Evolutionary conservation across 768 basidiomycete genomes (phyloP).

Genomic region (Podaxis sp.): DNA sequence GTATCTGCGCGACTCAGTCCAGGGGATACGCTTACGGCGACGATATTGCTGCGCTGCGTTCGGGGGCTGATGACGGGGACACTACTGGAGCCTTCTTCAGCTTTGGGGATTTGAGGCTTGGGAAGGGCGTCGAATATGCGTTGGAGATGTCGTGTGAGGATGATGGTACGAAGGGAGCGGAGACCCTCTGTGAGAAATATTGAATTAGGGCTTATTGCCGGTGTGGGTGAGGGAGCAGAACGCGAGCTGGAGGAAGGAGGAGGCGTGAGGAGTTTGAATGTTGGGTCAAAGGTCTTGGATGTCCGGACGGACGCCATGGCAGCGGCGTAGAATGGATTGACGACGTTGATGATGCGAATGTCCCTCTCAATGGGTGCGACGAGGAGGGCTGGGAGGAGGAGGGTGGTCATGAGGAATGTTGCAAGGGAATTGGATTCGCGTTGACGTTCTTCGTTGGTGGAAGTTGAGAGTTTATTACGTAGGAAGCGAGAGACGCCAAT

Average conservation of each 20-base stretch:
- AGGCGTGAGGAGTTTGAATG: slow-evolving; percentile 23
- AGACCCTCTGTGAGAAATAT: slow-evolving; percentile 61
- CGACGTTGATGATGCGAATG: slow-evolving; percentile 82
- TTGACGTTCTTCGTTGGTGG: slow-evolving; percentile 30
- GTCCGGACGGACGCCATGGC: slow-evolving; percentile 45
- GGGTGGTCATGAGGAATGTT: slow-evolving; percentile 76
- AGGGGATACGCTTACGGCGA: slow-evolving; percentile 71
- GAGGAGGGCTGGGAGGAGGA: slow-evolving; percentile 77
- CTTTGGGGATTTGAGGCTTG: slow-evolving; percentile 47
- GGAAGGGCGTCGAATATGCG: slow-evolving; percentile 76
- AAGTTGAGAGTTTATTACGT: background rate
- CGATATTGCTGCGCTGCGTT: slow-evolving; percentile 68
- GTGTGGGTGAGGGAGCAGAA: background rate
- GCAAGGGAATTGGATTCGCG: slow-evolving; percentile 50
- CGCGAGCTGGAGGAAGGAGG: slow-evolving; percentile 23
- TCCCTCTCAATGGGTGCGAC: slow-evolving; percentile 86
- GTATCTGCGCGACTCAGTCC: slow-evolving; percentile 76
- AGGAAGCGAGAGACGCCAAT: slow-evolving; percentile 47
- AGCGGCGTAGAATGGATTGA: slow-evolving; percentile 90
- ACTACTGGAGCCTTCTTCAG: slow-evolving; percentile 32
- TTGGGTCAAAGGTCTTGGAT: slow-evolving; percentile 14
- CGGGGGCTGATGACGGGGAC: slow-evolving; percentile 36
- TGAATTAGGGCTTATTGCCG: slow-evolving; percentile 23
- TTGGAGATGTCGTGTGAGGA: slow-evolving; percentile 80
- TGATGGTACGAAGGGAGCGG: slow-evolving; percentile 58